These are phyloP conservation scores for Phyllosticta paracitricarpa DNA, from an alignment of 2,329 filamentous ascomycete genomes.

Conservation along the genomic window DNA sequence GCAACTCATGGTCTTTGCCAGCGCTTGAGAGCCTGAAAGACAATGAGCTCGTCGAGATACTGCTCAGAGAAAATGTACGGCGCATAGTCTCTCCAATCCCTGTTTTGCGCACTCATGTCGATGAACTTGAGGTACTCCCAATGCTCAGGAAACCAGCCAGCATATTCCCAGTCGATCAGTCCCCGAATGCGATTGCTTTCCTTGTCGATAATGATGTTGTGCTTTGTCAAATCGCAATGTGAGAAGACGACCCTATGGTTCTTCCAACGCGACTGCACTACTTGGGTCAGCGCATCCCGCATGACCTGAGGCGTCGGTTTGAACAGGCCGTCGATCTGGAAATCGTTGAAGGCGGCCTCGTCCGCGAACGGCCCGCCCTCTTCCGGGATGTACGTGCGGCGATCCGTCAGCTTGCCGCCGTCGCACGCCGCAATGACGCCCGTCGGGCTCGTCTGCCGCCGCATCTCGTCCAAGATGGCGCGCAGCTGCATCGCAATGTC, in stretches of 20 bases:
- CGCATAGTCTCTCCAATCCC: background rate
- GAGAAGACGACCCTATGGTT: slow-evolving; percentile 13
- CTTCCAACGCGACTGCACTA: background rate
- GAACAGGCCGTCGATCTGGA: slow-evolving; percentile 9
- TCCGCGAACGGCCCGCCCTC: slow-evolving; percentile 8
- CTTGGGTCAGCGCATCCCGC: slow-evolving; percentile 4
- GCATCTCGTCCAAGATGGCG: slow-evolving; percentile 11
- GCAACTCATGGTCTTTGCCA: background rate
- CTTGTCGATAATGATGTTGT: slow-evolving; percentile 13
- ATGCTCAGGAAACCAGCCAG: slow-evolving; percentile 14
- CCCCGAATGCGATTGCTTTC: slow-evolving; percentile 9
- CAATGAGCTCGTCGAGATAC: background rate
- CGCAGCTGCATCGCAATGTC: slow-evolving; percentile 10
- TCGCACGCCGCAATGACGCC: slow-evolving; percentile 10
- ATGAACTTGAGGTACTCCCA: slow-evolving; percentile 14
- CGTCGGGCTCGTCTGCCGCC: background rate
- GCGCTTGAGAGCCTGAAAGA: background rate
- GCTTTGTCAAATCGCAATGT: slow-evolving; percentile 13
- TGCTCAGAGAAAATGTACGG: background rate
- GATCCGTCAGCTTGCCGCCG: slow-evolving; percentile 6
- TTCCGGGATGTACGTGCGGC: slow-evolving; percentile 2
- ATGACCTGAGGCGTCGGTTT: slow-evolving; percentile 2
- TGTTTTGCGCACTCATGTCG: background rate
- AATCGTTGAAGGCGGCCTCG: slow-evolving; percentile 9
- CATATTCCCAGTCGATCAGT: slow-evolving; percentile 13